Conservation (phyloP, 176 grass and related monocot species). For the Pontederia crassipes region DNA sequence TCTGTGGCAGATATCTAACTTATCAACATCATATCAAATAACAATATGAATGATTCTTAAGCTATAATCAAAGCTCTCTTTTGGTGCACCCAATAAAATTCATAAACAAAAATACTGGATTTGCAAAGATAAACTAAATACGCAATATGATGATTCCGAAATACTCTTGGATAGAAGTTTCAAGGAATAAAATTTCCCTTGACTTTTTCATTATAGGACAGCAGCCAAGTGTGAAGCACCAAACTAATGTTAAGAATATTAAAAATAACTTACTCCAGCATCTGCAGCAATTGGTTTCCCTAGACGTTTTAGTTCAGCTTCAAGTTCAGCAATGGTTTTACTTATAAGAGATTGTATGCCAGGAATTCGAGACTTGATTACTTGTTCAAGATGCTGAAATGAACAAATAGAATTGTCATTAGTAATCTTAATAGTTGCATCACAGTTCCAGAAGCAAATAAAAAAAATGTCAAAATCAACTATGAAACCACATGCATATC, state of each 20-base stretch:
- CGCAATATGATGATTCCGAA: no score
- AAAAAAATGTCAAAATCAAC: background rate
- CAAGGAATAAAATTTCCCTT: no score
- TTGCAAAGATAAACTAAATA: no score
- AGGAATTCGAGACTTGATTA: constrained; percentile 95
- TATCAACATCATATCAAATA: no score
- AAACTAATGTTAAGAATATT: background rate
- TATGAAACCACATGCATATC: background rate
- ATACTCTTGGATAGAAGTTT: no score
- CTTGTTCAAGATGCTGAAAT: constrained; percentile 84
- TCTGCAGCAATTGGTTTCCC: constrained; percentile 95
- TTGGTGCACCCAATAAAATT: no score
- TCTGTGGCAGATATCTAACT: no score
- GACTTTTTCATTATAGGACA: no score
- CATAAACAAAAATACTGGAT: no score
- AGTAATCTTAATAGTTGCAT: background rate
- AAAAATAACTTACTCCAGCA: constrained; percentile 66
- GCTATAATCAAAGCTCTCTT: no score
- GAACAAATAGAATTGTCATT: background rate
- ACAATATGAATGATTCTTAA: no score
- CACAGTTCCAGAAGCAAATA: background rate
- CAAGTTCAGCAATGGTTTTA: constrained; percentile 87
- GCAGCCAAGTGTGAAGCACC: no score
- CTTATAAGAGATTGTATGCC: constrained; percentile 96
- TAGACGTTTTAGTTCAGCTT: constrained; percentile 86